These are phyloP conservation scores for Eucalyptus virginea DNA, from an alignment of 345 rosid species.

Conservation along the genomic window DNA sequence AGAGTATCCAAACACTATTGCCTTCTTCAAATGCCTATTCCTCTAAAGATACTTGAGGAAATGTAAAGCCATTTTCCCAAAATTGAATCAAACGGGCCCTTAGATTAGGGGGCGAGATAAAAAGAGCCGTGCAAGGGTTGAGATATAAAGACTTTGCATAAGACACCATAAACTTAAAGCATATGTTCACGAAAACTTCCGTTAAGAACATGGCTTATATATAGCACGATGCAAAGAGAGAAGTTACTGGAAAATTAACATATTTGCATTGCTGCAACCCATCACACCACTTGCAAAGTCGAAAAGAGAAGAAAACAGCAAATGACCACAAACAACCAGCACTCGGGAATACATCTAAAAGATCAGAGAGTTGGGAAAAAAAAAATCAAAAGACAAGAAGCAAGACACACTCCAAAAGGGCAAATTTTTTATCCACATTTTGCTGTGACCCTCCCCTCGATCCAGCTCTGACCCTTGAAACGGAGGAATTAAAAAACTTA, in stretches of 20 bases:
- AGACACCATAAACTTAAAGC: neutral
- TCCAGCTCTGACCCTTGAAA: neutral
- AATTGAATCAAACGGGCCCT: too few relatives aligned
- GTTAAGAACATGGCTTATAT: neutral
- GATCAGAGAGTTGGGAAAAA: neutral
- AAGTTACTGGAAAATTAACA: neutral
- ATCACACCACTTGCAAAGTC: neutral
- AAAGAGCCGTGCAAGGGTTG: neutral
- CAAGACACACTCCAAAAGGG: neutral
- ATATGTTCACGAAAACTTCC: neutral
- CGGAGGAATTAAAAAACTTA: neutral
- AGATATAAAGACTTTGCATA: neutral
- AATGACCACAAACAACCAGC: neutral
- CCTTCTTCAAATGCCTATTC: too few relatives aligned
- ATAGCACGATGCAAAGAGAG: neutral
- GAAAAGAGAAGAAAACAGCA: neutral
- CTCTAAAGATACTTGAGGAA: too few relatives aligned
- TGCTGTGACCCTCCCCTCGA: neutral
- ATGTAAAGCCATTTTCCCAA: too few relatives aligned
- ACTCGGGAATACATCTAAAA: neutral
- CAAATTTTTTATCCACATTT: neutral
- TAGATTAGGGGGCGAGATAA: neutral
- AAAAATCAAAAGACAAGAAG: neutral
- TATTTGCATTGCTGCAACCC: neutral
- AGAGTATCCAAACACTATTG: too few relatives aligned